Base-by-base conservation (phyloP, 2,329 filamentous ascomycete species). In the Cordyceps cicadae region DNA sequence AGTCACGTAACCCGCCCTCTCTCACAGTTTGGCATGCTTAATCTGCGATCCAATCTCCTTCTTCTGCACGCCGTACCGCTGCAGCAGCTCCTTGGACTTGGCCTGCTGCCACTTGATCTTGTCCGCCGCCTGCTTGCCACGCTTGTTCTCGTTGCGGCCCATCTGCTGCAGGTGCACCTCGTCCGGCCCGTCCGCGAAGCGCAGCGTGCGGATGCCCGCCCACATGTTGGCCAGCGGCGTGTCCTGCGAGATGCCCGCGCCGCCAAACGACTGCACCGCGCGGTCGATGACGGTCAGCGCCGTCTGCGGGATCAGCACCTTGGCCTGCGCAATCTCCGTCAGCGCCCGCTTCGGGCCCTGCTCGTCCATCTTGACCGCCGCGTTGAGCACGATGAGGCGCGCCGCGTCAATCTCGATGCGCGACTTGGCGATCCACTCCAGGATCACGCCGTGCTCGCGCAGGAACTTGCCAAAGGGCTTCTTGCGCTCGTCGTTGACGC, bases 321-420 rank as follows among this genome's bases (percentile, higher is more conserved):
- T 99, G 66, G 94, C 93, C 77, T 97, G 85, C 29, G 92, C 93
- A 67, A 99, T 99, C 74, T 97, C 91, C 74, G 88, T 91, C 63
- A 97, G 83, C 0, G 93, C 91, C 65, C 86, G 85, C 79, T 97
- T 97, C 67, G 94, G 89, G 66, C 93, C 88, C 21, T 87, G 83
- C 66, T 89, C 83, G 76, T 99, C 94, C 78, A 99, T 97, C 77
- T 90, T 91, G 74, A 95, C 88, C 63, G 94, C 94, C 1, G 94
- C 94, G 75, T 97, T 97, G 65, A 97, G 85, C 8, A 97, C 94
- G 46, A 94, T 77, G 12, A 99, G 83, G 41, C 94, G 89, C 0
- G 93, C 90, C 1, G 92, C 86, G 73, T 97, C 93, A 70, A 99
- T 96, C 71, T 97, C 93, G 67, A 97, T 87, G 34, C 94, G 87